These are phyloP conservation scores for Dysphania ambrosioides DNA, from an alignment of 148 eudicot species.

Conservation along the genomic window DNA sequence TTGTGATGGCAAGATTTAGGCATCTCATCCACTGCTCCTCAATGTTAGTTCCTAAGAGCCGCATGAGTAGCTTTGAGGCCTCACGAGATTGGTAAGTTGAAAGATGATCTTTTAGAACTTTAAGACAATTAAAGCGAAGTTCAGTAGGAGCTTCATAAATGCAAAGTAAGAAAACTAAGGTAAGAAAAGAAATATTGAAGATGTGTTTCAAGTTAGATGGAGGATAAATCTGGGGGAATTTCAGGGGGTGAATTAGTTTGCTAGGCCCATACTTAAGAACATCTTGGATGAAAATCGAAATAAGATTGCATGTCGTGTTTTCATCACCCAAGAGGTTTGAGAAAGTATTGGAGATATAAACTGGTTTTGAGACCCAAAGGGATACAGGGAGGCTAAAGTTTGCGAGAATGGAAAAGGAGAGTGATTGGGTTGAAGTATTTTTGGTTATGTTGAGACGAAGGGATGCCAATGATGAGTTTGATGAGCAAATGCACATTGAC, in stretches of 20 bases:
- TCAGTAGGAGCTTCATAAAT: conserved; percentile 80
- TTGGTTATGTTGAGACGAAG: conserved; percentile 52
- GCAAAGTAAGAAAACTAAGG: conserved; percentile 62
- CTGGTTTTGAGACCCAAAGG: conserved; percentile 79
- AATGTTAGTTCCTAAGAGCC: conserved; percentile 50
- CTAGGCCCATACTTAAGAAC: conserved; percentile 59
- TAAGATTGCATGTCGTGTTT: conserved; percentile 34
- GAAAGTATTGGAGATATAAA: conserved; percentile 22
- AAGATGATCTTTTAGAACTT: conserved; percentile 41
- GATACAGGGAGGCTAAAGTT: conserved; percentile 47
- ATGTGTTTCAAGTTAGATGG: conserved; percentile 36
- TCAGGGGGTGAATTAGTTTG: conserved; percentile 31
- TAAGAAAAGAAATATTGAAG: conserved; percentile 59
- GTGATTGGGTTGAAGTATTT: conserved; percentile 32
- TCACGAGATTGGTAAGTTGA: conserved; percentile 40
- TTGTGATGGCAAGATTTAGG: conserved; percentile 69
- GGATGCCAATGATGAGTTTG: conserved; percentile 48
- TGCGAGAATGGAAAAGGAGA: conserved; percentile 51
- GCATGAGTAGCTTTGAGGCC: conserved; percentile 44
- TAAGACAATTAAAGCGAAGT: conserved; percentile 49
- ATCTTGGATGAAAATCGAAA: conserved; percentile 53
- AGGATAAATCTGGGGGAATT: conserved; percentile 29
- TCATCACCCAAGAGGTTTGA: conserved; percentile 32
- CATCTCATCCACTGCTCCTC: conserved; percentile 88
- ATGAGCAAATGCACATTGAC: conserved; percentile 50